Conservation (phyloP, 495 filamentous ascomycete species). For the Amniculicola lignicola region DNA sequence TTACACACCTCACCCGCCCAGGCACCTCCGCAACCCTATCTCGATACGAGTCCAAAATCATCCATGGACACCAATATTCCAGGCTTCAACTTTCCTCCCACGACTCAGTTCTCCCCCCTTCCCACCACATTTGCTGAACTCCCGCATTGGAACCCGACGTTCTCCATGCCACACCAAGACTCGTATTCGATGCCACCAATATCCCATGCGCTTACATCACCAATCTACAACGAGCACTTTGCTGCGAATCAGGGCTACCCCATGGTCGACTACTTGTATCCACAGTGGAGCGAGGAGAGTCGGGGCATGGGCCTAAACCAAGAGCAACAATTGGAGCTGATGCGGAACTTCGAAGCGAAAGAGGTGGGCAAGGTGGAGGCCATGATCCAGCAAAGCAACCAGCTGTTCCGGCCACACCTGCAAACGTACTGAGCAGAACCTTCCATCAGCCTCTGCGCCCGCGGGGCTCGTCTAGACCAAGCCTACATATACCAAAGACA, state of each 20-base stretch:
- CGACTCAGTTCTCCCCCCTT: conserved; percentile 35
- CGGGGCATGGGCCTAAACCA: conserved; percentile 38
- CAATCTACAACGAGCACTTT: conserved; percentile 29
- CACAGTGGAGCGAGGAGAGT: conserved; percentile 28
- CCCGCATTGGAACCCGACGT: conserved; percentile 35
- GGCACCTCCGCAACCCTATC: conserved; percentile 10
- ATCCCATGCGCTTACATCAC: conserved; percentile 21
- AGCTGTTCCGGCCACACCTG: conserved; percentile 25
- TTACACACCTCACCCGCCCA: conserved; percentile 21
- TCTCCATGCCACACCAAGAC: conserved; percentile 30
- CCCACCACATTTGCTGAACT: conserved; percentile 38
- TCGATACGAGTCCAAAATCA: conserved; percentile 21
- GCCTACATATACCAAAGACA: no score
- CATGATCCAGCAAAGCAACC: conserved; percentile 36
- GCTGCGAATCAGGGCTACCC: conserved; percentile 29
- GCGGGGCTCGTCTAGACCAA: no score
- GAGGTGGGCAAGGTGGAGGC: conserved; percentile 35
- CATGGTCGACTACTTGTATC: conserved; percentile 32
- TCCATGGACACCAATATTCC: conserved; percentile 12
- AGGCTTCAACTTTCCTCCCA: conserved; percentile 34
- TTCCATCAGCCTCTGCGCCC: no score
- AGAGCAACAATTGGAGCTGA: conserved; percentile 44
- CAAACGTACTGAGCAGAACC: conserved; percentile 16
- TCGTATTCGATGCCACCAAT: conserved; percentile 16
- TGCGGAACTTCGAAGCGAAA: conserved; percentile 41